Evolutionary conservation across 2,329 filamentous ascomycete genomes (phyloP).

Genomic region (Gnomoniopsis sp.): DNA sequence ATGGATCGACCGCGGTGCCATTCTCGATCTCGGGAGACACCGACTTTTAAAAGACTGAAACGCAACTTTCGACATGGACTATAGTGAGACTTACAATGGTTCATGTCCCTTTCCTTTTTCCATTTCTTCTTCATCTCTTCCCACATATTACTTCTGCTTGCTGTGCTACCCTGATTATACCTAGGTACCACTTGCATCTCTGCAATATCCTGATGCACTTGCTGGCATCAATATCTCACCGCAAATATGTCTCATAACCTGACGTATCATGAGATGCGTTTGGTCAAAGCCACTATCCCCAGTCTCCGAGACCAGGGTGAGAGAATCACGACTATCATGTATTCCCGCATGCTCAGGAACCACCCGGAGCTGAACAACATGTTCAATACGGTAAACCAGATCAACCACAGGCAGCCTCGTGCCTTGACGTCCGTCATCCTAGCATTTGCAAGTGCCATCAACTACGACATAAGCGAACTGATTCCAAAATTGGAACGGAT

Average conservation of each 20-base stretch:
- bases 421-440: constrained; percentile 64
- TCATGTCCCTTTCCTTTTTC: too few relatives aligned
- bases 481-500: constrained; percentile 52
- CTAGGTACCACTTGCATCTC: too few relatives aligned
- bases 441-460: constrained; percentile 69
- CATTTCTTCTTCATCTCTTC: too few relatives aligned
- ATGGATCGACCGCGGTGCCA: background rate
- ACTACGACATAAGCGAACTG: constrained; percentile 51
- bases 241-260: constrained; percentile 29
- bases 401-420: constrained; percentile 57
- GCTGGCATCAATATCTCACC: background rate
- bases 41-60: background rate
- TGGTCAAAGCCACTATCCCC: constrained; percentile 69
- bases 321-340: constrained; percentile 68
- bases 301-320: constrained; percentile 65
- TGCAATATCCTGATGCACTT: background rate
- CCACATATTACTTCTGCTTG: background rate
- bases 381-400: constrained; percentile 68
- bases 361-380: constrained; percentile 65
- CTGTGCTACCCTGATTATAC: too few relatives aligned
- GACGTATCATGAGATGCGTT: constrained; percentile 53
- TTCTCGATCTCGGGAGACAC: too few relatives aligned
- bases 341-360: constrained; percentile 62
- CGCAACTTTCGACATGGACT: too few relatives aligned
- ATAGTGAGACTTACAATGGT: too few relatives aligned